phyloP scores from a whole-genome alignment of 2,329 filamentous ascomycete genomes.

The Xylaria sp. region DNA sequence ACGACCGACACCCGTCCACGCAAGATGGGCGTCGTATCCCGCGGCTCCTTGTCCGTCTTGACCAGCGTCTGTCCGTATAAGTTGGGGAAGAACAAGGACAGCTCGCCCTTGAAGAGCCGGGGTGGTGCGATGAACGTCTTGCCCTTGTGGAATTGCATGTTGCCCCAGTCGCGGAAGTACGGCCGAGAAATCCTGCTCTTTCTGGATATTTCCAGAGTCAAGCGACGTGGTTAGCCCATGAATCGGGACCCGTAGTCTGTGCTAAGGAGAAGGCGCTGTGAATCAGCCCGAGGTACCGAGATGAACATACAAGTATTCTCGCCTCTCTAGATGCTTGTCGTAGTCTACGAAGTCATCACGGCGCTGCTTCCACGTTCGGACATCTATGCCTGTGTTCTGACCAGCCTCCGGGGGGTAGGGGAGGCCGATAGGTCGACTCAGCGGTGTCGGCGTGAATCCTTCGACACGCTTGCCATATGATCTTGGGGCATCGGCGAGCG shows the following conservation, averaged over 20 bases:
- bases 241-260: background rate
- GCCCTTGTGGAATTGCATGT: constrained; percentile 80
- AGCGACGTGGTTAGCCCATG: constrained; percentile 7
- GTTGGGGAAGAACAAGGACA: constrained; percentile 93
- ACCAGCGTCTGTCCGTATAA: constrained; percentile 78
- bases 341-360: constrained; percentile 83
- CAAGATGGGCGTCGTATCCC: constrained; percentile 78
- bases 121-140: constrained; percentile 91
- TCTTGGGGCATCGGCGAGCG: constrained; percentile 63
- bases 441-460: constrained; percentile 62
- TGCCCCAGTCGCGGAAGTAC: constrained; percentile 95
- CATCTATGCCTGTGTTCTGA: constrained; percentile 81
- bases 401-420: constrained; percentile 72
- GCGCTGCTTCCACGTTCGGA: constrained; percentile 68
- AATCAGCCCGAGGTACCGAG: background rate
- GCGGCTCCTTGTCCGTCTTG: constrained; percentile 55
- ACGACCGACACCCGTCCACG: constrained; percentile 78
- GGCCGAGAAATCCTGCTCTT: constrained; percentile 58
- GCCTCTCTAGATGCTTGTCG: constrained; percentile 78
- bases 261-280: background rate
- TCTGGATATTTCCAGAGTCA: background rate
- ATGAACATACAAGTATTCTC: constrained; percentile 72
- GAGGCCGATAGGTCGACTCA: constrained; percentile 82
- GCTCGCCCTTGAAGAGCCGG: constrained; percentile 80
- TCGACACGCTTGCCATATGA: constrained; percentile 62